Evolutionary conservation across 805 yeast species (phyloP).

Genomic region (Metschnikowia cerradonensis): DNA sequence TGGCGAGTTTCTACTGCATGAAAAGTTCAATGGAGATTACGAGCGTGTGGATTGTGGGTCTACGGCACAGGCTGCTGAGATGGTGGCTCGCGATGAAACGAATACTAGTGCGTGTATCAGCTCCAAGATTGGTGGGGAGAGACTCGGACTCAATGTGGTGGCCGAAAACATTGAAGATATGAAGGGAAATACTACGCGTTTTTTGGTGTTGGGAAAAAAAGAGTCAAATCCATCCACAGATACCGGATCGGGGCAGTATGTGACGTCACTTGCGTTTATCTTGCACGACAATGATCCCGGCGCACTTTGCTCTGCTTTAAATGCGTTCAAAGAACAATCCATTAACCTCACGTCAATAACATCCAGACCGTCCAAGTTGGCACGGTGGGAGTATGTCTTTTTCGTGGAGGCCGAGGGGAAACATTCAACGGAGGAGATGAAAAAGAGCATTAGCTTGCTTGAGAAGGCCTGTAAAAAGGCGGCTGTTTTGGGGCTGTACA

Average conservation of each 20-base stretch:
- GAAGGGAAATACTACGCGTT: slow-evolving; percentile 78
- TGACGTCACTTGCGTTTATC: slow-evolving; percentile 63
- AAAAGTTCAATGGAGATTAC: slow-evolving; percentile 30
- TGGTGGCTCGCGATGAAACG: slow-evolving; percentile 38
- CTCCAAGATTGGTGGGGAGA: slow-evolving; percentile 15
- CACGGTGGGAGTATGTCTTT: slow-evolving; percentile 79
- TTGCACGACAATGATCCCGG: slow-evolving; percentile 67
- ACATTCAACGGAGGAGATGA: slow-evolving; percentile 23
- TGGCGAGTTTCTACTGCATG: slow-evolving; percentile 45
- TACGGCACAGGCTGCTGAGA: slow-evolving; percentile 80
- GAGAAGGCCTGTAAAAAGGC: slow-evolving; percentile 43
- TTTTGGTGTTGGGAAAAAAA: slow-evolving; percentile 42
- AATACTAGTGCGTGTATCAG: slow-evolving; percentile 40
- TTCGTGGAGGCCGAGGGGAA: slow-evolving; percentile 66
- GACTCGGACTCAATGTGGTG: slow-evolving; percentile 11
- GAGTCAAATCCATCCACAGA: not conserved
- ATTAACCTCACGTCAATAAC: slow-evolving; percentile 69
- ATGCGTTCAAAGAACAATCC: slow-evolving; percentile 48
- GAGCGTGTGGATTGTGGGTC: slow-evolving; percentile 65
- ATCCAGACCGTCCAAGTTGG: slow-evolving; percentile 67
- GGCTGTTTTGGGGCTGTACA: slow-evolving; percentile 58
- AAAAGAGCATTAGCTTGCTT: slow-evolving; percentile 41
- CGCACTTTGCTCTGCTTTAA: slow-evolving; percentile 62
- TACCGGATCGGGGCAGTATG: slow-evolving; percentile 5
- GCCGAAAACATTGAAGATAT: slow-evolving; percentile 61